These are phyloP conservation scores for Phaeodactylum tricornutum DNA, from an alignment of 108 stramenopile genomes.

Conservation along the genomic window DNA sequence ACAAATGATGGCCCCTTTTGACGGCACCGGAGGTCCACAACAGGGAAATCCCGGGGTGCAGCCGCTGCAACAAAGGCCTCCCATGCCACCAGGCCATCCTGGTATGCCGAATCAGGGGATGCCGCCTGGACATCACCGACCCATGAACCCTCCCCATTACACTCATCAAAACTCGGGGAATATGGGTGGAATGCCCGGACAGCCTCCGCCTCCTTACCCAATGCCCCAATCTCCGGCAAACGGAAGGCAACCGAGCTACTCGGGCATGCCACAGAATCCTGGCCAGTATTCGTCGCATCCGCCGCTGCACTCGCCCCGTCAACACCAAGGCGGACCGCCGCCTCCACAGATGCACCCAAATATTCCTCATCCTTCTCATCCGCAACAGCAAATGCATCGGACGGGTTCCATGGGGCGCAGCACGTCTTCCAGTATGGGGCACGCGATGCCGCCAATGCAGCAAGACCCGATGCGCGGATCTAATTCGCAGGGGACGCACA, in stretches of 20 bases:
- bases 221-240: conserved; percentile 28
- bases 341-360: not conserved
- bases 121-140: conserved; percentile 30
- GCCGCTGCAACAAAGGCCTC: conserved; percentile 24
- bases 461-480: conserved; percentile 1
- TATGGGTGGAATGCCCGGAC: conserved; percentile 29
- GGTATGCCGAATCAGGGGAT: conserved; percentile 23
- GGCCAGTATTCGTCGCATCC: conserved; percentile 17
- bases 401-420: conserved; percentile 9
- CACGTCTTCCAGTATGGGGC: conserved; percentile 18
- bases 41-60: conserved; percentile 28
- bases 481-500: conserved; percentile 12
- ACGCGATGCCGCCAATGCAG: conserved; percentile 10
- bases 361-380: conserved; percentile 3
- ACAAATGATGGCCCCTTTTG: conserved; percentile 15
- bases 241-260: conserved; percentile 14
- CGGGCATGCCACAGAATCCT: conserved; percentile 21
- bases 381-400: conserved; percentile 16
- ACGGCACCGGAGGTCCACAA: conserved; percentile 37
- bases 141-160: conserved; percentile 24
- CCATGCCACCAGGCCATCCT: conserved; percentile 41
- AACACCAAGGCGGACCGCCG: not conserved
- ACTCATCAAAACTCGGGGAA: conserved; percentile 22
- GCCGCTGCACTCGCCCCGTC: conserved; percentile 5
- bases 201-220: conserved; percentile 20